Base-by-base conservation (phyloP, 2,329 filamentous ascomycete species). In the Endothia cerciana region DNA sequence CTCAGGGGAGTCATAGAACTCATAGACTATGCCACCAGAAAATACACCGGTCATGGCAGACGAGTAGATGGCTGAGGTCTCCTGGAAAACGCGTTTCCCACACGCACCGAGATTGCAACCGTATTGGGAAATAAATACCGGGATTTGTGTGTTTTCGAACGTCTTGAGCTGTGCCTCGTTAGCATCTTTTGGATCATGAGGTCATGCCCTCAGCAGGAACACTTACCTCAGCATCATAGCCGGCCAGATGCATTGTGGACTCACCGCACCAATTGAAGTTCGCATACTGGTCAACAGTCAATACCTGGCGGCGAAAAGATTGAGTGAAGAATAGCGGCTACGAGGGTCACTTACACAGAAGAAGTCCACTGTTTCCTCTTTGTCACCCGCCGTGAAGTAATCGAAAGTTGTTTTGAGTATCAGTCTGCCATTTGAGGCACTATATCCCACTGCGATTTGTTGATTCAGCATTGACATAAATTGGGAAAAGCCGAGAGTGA, bases 91-190 rank as follows among this genome's bases (percentile, higher is more conserved):
- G 68, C 87, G 83, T 10, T 83, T 82, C 17, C 71, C 66, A 11
- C 80, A 78, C 47, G 79, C 73, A n/a, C 66, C 63, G 4, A 68
- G 63, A 71, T 87, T 87, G 77, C 83, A 86, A 51, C 87, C 87
- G 70, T 79, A 82, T 70, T 88, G 85, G 57, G 83, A 86, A 77
- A 92, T 92, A 82, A 93, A 89, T 60, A 88, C 81, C 1, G 86
- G 85, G 49, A 87, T 81, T 45, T 80, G 80, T 49, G 81, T 82
- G 65, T 82, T 79, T 66, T 74, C 71, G 76, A 88, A 88, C 73
- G 82, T 81, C n/a, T 78, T 73, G 30, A 84, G 80, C 68, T 69
- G 51, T 43, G 41, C 25, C 15, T 53, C 6, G 1, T 62, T 55
- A 43, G 22, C 33, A 19, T 13, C 25, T 33, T 55, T 19, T n/a